phyloP scores from a whole-genome alignment of 1,284 basidiomycete genomes.

The Exobasidium cylindrosporum region DNA sequence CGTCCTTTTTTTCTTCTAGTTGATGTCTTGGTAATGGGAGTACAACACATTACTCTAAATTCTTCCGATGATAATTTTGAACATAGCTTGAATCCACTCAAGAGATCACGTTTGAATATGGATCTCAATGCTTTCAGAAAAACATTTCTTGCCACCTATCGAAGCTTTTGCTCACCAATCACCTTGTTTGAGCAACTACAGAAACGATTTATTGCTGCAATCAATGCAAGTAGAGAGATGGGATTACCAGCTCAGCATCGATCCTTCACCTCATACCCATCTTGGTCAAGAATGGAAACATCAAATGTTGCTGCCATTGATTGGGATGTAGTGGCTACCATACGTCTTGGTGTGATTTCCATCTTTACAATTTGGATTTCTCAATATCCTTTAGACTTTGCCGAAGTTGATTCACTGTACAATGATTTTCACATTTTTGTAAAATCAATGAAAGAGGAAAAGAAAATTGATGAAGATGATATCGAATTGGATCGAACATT shows the following conservation, averaged over 20 bases:
- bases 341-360: constrained; percentile 40
- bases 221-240: constrained; percentile 48
- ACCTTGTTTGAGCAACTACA: constrained; percentile 46
- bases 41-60: constrained; percentile 36
- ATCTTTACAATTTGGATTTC: constrained; percentile 42
- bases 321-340: constrained; percentile 40
- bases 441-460: not conserved
- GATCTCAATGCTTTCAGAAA: constrained; percentile 39
- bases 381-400: constrained; percentile 47
- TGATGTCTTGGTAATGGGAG: constrained; percentile 50
- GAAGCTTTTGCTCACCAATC: constrained; percentile 34
- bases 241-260: constrained; percentile 30
- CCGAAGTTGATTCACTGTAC: constrained; percentile 40
- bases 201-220: constrained; percentile 44
- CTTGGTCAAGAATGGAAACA: constrained; percentile 36
- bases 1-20: constrained; percentile 20
- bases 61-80: constrained; percentile 24
- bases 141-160: constrained; percentile 46
- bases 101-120: constrained; percentile 34
- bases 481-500: constrained; percentile 32
- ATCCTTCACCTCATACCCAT: constrained; percentile 43
- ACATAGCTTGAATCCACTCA: constrained; percentile 15
- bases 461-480: constrained; percentile 20
- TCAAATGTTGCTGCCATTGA: constrained; percentile 38
- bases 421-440: constrained; percentile 26